These are phyloP conservation scores for Agastache rugosa DNA, from an alignment of 257 asterid species.

Conservation along the genomic window DNA sequence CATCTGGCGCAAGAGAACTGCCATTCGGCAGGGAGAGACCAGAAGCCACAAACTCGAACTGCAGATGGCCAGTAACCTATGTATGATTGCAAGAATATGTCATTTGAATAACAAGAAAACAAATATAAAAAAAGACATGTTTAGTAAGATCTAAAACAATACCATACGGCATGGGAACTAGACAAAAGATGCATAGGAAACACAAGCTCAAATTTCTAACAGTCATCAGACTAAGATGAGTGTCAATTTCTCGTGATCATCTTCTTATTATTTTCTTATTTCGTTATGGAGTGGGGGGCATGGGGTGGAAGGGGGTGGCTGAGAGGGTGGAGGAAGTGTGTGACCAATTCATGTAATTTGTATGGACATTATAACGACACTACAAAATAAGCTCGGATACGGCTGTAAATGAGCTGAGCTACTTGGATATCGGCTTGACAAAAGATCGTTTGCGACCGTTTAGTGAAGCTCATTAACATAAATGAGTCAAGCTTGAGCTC, in stretches of 20 bases:
- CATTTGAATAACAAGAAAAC: conserved; percentile 14
- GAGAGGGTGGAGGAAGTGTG: neutral
- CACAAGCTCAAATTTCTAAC: neutral
- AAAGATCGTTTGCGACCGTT: neutral
- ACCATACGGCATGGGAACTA: neutral
- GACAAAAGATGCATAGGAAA: conserved; percentile 5
- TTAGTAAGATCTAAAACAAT: neutral
- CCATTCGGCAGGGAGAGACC: conserved; percentile 90
- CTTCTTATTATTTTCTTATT: neutral
- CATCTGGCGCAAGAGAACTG: conserved; percentile 84
- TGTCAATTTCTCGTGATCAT: neutral
- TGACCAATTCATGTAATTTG: neutral
- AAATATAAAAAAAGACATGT: neutral
- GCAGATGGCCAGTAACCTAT: conserved; percentile 94
- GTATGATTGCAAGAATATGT: conserved; percentile 21
- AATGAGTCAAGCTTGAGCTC: neutral
- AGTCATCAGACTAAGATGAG: neutral
- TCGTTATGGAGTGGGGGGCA: neutral
- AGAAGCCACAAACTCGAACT: conserved; percentile 89
- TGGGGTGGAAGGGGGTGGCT: neutral
- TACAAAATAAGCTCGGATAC: neutral
- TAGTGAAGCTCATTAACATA: neutral
- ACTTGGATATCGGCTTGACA: neutral
- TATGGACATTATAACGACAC: neutral
- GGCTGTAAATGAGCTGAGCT: neutral